A percentile compares a stretch with the other conserved stretches of the same genome.
Evolutionary conservation across 129 eudicot species (phyloP).

Genomic region (Tagetes patula): DNA sequence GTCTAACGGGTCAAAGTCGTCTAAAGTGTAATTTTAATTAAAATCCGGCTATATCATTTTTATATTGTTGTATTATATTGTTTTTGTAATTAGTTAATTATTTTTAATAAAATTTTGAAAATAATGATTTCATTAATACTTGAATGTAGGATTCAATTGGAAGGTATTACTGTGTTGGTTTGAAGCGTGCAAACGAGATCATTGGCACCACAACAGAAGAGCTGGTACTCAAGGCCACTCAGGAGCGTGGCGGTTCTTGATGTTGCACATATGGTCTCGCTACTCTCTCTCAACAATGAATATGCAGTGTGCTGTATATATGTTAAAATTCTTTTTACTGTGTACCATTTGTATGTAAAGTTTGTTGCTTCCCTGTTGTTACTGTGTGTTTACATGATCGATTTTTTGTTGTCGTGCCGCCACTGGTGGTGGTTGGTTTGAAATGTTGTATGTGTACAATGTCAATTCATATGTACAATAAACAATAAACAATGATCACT

Average conservation of each 20-base stretch:
- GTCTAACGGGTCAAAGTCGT: not conserved
- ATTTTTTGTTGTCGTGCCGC: not conserved
- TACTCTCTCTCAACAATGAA: not conserved
- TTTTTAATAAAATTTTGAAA: not conserved
- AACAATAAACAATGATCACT: not conserved
- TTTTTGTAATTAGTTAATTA: not conserved
- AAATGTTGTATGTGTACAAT: not conserved
- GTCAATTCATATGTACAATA: not conserved
- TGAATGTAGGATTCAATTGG: slow-evolving; percentile 74
- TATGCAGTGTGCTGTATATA: slow-evolving; percentile 21
- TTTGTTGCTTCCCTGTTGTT: not conserved
- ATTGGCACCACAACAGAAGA: slow-evolving; percentile 94
- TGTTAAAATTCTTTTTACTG: slow-evolving; percentile 21
- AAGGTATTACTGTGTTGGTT: slow-evolving; percentile 74
- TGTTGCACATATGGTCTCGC: not conserved
- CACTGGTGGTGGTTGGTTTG: not conserved
- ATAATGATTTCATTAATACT: not conserved
- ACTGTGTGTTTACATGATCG: not conserved
- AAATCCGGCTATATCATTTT: not conserved
- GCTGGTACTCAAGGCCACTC: slow-evolving; percentile 70
- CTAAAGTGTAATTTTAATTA: not conserved
- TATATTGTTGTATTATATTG: not conserved
- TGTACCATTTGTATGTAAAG: slow-evolving; percentile 22
- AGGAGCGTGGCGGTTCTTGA: slow-evolving; percentile 43
- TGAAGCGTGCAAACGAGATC: slow-evolving; percentile 92